Conservation (phyloP, 257 asterid genomes). For the Lithospermum erythrorhizon region DNA sequence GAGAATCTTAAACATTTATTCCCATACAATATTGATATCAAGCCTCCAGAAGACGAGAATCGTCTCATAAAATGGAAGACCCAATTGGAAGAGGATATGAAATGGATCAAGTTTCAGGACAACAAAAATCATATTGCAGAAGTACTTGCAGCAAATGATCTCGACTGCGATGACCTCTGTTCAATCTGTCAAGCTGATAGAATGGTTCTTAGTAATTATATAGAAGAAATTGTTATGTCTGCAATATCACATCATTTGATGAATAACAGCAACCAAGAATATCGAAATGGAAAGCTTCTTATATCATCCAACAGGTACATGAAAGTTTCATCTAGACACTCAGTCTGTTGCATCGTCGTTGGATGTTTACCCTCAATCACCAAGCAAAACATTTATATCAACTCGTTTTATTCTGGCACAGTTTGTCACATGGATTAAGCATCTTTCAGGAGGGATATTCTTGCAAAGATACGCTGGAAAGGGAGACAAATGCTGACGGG, state of each 20-base stretch:
- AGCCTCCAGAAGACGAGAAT: constrained; percentile 79
- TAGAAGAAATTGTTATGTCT: constrained; percentile 80
- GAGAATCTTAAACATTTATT: constrained; percentile 49
- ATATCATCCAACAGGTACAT: constrained; percentile 77
- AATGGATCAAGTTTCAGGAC: constrained; percentile 65
- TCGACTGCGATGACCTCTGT: constrained; percentile 80
- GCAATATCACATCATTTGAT: constrained; percentile 77
- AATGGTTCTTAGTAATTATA: constrained; percentile 44
- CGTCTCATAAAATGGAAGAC: constrained; percentile 70
- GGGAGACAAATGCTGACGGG: constrained; percentile 61
- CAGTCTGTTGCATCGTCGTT: neutral
- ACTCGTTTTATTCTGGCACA: constrained; percentile 18
- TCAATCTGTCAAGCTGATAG: constrained; percentile 80
- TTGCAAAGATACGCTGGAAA: constrained; percentile 53
- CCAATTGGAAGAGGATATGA: constrained; percentile 83
- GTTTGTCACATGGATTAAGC: constrained; percentile 85
- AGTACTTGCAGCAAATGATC: constrained; percentile 93
- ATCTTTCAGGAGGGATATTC: constrained; percentile 70
- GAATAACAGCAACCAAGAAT: constrained; percentile 63
- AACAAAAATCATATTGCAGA: constrained; percentile 80
- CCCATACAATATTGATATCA: constrained; percentile 77
- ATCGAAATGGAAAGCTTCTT: constrained; percentile 89
- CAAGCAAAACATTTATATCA: neutral
- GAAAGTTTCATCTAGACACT: constrained; percentile 3
- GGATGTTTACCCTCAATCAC: neutral